Conservation (phyloP, 768 basidiomycete genomes). For the Phylloporus arenicola region DNA sequence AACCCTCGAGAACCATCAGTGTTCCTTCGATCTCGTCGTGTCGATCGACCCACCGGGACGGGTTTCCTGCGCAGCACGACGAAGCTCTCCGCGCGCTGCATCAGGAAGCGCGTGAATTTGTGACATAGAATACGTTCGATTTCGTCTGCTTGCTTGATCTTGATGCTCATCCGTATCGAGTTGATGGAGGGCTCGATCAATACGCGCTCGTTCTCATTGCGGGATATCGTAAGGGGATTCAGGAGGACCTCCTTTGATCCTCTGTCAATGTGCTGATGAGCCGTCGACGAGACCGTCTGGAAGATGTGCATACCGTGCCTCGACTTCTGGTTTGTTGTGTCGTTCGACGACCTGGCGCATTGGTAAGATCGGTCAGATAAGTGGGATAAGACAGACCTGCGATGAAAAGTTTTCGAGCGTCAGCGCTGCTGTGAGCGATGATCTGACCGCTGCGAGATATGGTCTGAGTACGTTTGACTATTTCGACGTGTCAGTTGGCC, state of each 20-base stretch:
- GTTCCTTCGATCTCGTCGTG: constrained; percentile 6
- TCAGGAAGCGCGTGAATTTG: constrained; percentile 99
- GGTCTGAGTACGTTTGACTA: constrained; percentile 95
- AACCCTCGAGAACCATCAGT: constrained; percentile 58
- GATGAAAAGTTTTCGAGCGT: constrained; percentile 98
- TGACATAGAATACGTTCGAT: constrained; percentile 96
- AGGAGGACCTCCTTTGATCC: constrained; percentile 92
- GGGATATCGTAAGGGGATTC: constrained; percentile 88
- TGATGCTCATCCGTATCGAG: constrained; percentile 94
- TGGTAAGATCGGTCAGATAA: constrained; percentile 9
- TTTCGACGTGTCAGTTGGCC: constrained; percentile 6
- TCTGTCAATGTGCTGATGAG: constrained; percentile 36
- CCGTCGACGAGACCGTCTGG: not conserved
- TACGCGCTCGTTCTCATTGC: constrained; percentile 96
- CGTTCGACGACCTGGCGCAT: constrained; percentile 78
- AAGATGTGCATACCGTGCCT: constrained; percentile 57
- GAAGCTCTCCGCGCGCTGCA: constrained; percentile 97
- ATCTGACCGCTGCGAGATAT: constrained; percentile 92
- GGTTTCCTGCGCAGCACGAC: constrained; percentile 94
- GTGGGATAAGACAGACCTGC: constrained; percentile 37
- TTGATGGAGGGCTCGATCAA: constrained; percentile 97
- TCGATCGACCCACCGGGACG: constrained; percentile 56
- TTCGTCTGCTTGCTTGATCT: constrained; percentile 99
- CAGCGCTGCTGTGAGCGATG: constrained; percentile 94
- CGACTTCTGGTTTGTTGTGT: constrained; percentile 96